Conservation (phyloP, 164 flowering plant genomes). For the Buxus sempervirens region DNA sequence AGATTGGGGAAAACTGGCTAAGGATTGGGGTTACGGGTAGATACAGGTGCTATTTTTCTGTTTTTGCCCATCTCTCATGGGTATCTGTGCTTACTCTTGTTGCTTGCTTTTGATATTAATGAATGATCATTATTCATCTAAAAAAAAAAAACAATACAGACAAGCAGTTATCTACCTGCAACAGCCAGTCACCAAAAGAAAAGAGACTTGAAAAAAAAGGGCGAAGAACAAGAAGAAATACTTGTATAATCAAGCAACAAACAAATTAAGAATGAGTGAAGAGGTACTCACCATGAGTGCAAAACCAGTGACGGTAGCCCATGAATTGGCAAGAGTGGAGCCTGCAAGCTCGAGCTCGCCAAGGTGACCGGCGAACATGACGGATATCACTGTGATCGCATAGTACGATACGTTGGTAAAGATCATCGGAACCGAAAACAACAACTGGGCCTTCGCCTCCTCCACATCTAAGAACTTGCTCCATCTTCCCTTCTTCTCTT, state of each 20-base stretch:
- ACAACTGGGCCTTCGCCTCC: slow-evolving; percentile 55
- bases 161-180: too few species aligned
- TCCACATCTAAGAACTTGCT: slow-evolving; percentile 39
- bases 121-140: too few species aligned
- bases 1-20: too few species aligned
- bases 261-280: neutral
- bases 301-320: slow-evolving; percentile 82
- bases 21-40: too few species aligned
- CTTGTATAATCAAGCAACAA: neutral
- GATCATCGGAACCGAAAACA: slow-evolving; percentile 66
- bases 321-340: slow-evolving; percentile 79
- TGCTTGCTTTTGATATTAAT: too few species aligned
- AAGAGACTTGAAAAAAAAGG: too few species aligned
- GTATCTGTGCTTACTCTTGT: too few species aligned
- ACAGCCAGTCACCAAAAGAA: too few species aligned
- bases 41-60: too few species aligned
- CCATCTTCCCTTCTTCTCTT: slow-evolving; percentile 21
- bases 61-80: too few species aligned
- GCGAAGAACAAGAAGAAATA: too few species aligned
- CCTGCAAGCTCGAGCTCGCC: slow-evolving; percentile 71
- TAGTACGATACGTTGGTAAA: slow-evolving; percentile 56
- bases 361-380: slow-evolving; percentile 81
- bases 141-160: too few species aligned
- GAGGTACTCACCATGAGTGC: slow-evolving; percentile 45
- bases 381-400: slow-evolving; percentile 53